Base-by-base conservation (phyloP, 331 rosid genomes). In the Saraca asoca region DNA sequence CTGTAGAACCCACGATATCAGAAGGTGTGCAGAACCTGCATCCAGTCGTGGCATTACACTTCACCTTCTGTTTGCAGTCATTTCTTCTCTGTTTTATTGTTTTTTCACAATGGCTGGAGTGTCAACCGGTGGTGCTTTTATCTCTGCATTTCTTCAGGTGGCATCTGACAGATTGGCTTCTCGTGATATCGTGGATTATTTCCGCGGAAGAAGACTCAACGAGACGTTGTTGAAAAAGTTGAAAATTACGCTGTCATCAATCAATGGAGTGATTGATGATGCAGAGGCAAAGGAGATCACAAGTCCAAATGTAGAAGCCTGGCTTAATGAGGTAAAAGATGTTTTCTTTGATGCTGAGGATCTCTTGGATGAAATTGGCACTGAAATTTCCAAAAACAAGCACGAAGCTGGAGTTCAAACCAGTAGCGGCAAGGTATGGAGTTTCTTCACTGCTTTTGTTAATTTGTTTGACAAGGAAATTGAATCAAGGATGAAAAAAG, bases 221-320 rank as follows among this genome's bases (percentile, higher is more conserved):
- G 56, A 51, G 31, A 19, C 6, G 6, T 19, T 51, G 49, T n/a
- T 58, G 2, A 5, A 41, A 0, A 50, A 12, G 38, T 4, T 73
- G 39, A 41, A 39, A 0, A 53, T 0, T 5, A 2, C 2, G 37
- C 31, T 72, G 34, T 7, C 34, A n/a, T 18, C 51, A 16, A 55
- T 37, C 11, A 13, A 64, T 0, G n/a, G 0, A 2, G 31, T 70
- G 72, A 10, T 69, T 19, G 51, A 10, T 8, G 79, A 75, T 2
- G 75, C 62, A 12, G 72, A 69, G 29, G 56, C 62, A 2, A 75
- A 38, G n/a, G 71, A 68, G 20, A 9, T 52, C 11, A 68, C 2
- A 0, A 31, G 14, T 17, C 48, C 16, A 0, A 4, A n/a, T 9
- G 75, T 75, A 19, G 45, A 51, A 12, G 24, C 10, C 29, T 75